Evolutionary conservation across 495 filamentous ascomycete genomes (phyloP).

Genomic region (Immersiella caudata): DNA sequence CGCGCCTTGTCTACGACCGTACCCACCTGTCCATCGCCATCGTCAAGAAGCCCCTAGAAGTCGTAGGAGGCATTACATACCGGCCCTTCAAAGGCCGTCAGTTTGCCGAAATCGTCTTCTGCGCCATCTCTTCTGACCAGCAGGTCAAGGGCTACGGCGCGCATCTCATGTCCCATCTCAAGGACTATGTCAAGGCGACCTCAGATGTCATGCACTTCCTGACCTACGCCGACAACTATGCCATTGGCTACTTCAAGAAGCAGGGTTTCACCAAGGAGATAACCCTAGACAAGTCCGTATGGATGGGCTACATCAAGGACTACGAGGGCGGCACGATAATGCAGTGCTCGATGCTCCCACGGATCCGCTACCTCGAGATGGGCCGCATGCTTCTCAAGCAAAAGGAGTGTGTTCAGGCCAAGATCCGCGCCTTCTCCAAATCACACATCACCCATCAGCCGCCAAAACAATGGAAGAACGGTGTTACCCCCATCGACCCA

Average conservation of each 20-base stretch:
- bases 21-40: slow-evolving; percentile 97
- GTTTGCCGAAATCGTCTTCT: slow-evolving; percentile 99
- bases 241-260: slow-evolving; percentile 99
- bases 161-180: slow-evolving; percentile 96
- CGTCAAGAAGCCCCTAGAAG: slow-evolving; percentile 92
- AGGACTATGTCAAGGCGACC: slow-evolving; percentile 98
- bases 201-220: slow-evolving; percentile 98
- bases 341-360: slow-evolving; percentile 97
- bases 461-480: slow-evolving; percentile 82
- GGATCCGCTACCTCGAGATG: slow-evolving; percentile 89
- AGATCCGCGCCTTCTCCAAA: slow-evolving; percentile 88
- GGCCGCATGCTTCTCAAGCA: slow-evolving; percentile 97
- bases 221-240: slow-evolving; percentile 98
- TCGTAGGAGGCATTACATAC: slow-evolving; percentile 96
- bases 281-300: slow-evolving; percentile 82
- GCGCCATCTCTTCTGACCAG: slow-evolving; percentile 95
- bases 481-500: slow-evolving; percentile 72
- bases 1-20: slow-evolving; percentile 92
- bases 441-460: slow-evolving; percentile 85
- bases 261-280: slow-evolving; percentile 99
- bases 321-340: slow-evolving; percentile 99
- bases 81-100: slow-evolving; percentile 89
- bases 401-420: slow-evolving; percentile 90
- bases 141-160: slow-evolving; percentile 99
- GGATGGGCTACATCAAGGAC: slow-evolving; percentile 99